These are phyloP conservation scores for Tephrocybe rancida DNA, from an alignment of 768 basidiomycete genomes.

Conservation along the genomic window DNA sequence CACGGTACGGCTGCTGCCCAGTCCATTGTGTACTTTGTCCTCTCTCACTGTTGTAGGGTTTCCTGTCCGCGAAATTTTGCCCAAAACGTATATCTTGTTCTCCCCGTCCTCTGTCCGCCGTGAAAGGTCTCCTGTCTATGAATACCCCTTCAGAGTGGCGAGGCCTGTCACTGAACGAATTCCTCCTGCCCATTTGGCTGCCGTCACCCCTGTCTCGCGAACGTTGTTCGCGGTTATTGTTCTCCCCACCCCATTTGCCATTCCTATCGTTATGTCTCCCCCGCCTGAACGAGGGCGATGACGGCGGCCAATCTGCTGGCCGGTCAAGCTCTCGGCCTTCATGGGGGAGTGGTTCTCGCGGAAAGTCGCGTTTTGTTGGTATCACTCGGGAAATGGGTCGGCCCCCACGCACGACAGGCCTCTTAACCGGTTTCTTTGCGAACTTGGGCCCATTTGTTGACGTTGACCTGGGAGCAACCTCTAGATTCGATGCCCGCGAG, in stretches of 20 bases:
- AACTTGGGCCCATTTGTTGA: too few relatives aligned
- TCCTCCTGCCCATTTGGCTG: too few relatives aligned
- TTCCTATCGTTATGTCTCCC: slow-evolving; percentile 3
- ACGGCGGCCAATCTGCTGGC: not conserved
- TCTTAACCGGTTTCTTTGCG: too few relatives aligned
- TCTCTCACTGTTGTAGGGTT: not conserved
- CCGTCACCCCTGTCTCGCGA: not conserved
- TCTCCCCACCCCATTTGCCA: slow-evolving; percentile 3
- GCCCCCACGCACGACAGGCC: too few relatives aligned
- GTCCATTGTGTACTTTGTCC: not conserved
- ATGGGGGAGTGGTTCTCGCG: slow-evolving; percentile 18
- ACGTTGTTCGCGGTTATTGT: not conserved
- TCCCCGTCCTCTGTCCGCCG: not conserved
- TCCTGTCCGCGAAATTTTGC: not conserved
- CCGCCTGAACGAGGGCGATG: slow-evolving; percentile 11
- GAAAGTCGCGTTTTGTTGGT: slow-evolving; percentile 6
- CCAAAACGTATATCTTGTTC: not conserved
- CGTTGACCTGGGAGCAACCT: slow-evolving; percentile 13
- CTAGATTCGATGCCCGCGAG: slow-evolving; percentile 5
- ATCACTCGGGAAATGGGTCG: not conserved
- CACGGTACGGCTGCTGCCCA: too few relatives aligned
- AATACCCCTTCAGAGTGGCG: too few relatives aligned
- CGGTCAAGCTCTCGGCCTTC: not conserved
- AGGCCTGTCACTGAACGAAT: too few relatives aligned
- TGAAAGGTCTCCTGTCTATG: too few relatives aligned